These are phyloP conservation scores for Phialophora tarda DNA, from an alignment of 2,329 filamentous ascomycete species.

Conservation along the genomic window DNA sequence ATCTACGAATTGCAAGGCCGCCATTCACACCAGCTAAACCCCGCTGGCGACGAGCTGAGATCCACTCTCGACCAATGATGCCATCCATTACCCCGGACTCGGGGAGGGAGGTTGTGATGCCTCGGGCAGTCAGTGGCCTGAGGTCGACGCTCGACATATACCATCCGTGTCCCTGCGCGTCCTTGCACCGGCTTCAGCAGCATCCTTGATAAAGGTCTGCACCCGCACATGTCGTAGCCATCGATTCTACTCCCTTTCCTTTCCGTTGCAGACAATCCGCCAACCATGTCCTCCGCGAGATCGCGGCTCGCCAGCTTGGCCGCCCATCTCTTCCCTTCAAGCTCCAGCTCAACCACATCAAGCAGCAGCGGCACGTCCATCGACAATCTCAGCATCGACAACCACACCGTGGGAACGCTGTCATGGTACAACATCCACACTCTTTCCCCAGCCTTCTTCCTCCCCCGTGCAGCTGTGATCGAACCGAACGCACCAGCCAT, in stretches of 20 bases:
- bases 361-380: slow-evolving; percentile 32
- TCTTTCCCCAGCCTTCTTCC: slow-evolving; percentile 84
- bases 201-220: background rate
- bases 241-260: background rate
- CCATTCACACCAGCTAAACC: background rate
- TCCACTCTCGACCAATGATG: background rate
- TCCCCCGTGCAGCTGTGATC: slow-evolving; percentile 83
- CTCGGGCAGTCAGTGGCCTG: background rate
- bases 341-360: slow-evolving; percentile 27
- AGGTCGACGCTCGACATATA: background rate
- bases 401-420: slow-evolving; percentile 53
- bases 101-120: background rate
- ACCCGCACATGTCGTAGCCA: slow-evolving; percentile 14
- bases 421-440: slow-evolving; percentile 68
- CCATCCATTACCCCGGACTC: slow-evolving; percentile 13
- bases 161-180: background rate
- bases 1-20: background rate
- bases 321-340: slow-evolving; percentile 48
- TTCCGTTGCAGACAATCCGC: background rate
- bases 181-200: background rate
- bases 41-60: background rate
- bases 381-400: slow-evolving; percentile 47
- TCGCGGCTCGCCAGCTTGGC: slow-evolving; percentile 65
- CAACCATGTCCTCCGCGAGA: slow-evolving; percentile 66
- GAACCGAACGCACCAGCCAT: slow-evolving; percentile 86